These are phyloP conservation scores for Medicago arabica DNA, from an alignment of 306 rosid species.

Conservation along the genomic window DNA sequence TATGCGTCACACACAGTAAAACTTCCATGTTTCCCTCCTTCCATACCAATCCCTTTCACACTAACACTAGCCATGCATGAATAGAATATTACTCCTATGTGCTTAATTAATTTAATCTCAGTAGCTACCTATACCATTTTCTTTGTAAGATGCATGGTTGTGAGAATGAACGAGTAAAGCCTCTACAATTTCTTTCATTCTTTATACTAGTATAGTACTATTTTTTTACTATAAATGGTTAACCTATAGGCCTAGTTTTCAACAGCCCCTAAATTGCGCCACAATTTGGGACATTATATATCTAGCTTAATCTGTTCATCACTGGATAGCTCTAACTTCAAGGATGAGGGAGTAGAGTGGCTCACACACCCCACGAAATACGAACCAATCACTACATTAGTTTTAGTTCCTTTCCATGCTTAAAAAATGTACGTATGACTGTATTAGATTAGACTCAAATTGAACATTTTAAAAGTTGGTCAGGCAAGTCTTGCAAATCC, in stretches of 20 bases:
- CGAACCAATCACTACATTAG: slow-evolving; percentile 38
- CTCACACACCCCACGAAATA: slow-evolving; percentile 40
- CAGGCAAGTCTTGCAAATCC: too few species aligned
- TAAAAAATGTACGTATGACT: too few species aligned
- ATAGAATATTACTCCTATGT: background rate
- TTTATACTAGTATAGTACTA: too few species aligned
- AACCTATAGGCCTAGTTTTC: slow-evolving; percentile 57
- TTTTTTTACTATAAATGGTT: background rate
- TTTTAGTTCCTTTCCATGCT: slow-evolving; percentile 26
- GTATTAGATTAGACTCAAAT: too few species aligned
- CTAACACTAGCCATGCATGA: slow-evolving; percentile 34
- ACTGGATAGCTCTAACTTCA: slow-evolving; percentile 50
- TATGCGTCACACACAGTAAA: slow-evolving; percentile 39
- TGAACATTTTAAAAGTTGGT: too few species aligned
- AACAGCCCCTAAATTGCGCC: slow-evolving; percentile 86
- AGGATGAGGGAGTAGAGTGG: slow-evolving; percentile 39
- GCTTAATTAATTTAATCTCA: slow-evolving; percentile 39
- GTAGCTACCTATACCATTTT: background rate
- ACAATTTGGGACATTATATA: slow-evolving; percentile 64
- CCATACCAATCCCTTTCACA: slow-evolving; percentile 48
- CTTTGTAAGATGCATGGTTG: slow-evolving; percentile 34
- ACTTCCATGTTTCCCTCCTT: slow-evolving; percentile 68
- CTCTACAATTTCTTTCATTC: background rate
- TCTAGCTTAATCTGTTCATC: slow-evolving; percentile 45
- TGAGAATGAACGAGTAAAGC: slow-evolving; percentile 14